These are phyloP conservation scores for Cordyceps fumosorosea DNA, from an alignment of 2,329 filamentous ascomycete species.

Conservation along the genomic window DNA sequence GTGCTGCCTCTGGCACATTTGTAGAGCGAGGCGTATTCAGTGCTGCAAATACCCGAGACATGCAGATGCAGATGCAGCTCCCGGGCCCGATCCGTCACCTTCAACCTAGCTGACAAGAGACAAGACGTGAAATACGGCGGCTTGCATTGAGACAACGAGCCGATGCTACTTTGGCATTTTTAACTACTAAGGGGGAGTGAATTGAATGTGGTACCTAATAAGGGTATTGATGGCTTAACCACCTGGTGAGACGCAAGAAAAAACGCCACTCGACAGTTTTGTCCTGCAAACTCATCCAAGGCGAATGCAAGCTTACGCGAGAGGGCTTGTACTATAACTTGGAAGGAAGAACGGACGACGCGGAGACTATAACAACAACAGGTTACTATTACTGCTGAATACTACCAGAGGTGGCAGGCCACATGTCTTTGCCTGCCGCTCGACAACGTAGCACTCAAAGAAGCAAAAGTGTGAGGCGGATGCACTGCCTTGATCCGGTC, in stretches of 20 bases:
- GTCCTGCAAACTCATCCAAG: background rate
- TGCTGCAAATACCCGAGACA: background rate
- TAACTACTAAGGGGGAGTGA: too few species aligned
- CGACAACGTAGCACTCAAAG: background rate
- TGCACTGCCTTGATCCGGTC: background rate
- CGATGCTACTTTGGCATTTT: too few species aligned
- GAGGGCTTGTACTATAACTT: background rate
- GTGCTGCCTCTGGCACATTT: too few species aligned
- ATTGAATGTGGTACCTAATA: too few species aligned
- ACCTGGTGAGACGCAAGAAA: too few species aligned
- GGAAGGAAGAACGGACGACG: background rate
- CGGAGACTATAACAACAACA: background rate
- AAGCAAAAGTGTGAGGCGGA: background rate
- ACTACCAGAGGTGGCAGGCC: background rate
- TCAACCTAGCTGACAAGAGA: too few species aligned
- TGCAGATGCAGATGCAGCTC: background rate
- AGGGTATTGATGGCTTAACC: too few species aligned
- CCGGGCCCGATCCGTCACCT: background rate
- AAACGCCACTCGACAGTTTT: background rate
- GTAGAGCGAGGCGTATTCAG: too few species aligned
- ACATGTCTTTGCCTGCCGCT: background rate
- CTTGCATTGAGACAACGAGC: too few species aligned
- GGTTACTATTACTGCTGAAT: background rate
- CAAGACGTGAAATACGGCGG: too few species aligned
- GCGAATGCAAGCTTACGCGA: background rate